A percentile compares a stretch with the other conserved stretches of the same genome.
Conservation (phyloP, 768 basidiomycete species). For the Plicaturopsis crispa region DNA sequence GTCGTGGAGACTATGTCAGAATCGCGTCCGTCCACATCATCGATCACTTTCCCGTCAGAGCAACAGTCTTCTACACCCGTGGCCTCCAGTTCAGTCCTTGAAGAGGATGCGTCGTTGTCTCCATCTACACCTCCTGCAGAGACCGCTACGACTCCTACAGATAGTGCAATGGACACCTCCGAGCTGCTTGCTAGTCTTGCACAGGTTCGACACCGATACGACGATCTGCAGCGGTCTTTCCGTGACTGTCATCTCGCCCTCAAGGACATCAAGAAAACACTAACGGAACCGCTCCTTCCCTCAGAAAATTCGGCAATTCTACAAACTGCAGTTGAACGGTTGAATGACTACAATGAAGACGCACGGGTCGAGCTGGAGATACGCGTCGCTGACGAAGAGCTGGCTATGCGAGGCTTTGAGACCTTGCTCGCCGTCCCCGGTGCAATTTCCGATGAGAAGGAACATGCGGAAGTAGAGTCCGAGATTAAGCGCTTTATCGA, state of each 20-base stretch:
- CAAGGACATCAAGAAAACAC: slow-evolving; percentile 40
- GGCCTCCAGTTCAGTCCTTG: too few relatives aligned
- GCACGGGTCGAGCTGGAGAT: slow-evolving; percentile 81
- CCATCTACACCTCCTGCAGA: too few relatives aligned
- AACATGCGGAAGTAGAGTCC: slow-evolving; percentile 30
- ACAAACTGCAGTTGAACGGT: slow-evolving; percentile 44
- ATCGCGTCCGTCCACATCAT: too few relatives aligned
- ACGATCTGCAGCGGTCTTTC: slow-evolving; percentile 52
- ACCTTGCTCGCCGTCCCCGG: slow-evolving; percentile 57
- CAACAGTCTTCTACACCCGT: too few relatives aligned
- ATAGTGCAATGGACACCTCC: too few relatives aligned
- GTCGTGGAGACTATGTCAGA: too few relatives aligned
- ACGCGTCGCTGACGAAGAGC: slow-evolving; percentile 60
- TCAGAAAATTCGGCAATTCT: slow-evolving; percentile 23
- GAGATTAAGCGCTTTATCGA: slow-evolving; percentile 52
- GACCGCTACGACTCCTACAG: too few relatives aligned
- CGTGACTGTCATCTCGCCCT: slow-evolving; percentile 65
- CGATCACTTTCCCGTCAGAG: too few relatives aligned
- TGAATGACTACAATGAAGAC: slow-evolving; percentile 73
- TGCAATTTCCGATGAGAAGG: slow-evolving; percentile 18
- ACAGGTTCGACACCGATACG: slow-evolving; percentile 45
- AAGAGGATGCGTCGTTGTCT: too few relatives aligned
- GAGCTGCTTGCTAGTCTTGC: slow-evolving; percentile 40
- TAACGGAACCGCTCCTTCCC: slow-evolving; percentile 8
- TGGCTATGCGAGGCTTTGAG: slow-evolving; percentile 59